Base-by-base conservation (phyloP, 2,329 filamentous ascomycete genomes). In the Rhynchosporium secalis region DNA sequence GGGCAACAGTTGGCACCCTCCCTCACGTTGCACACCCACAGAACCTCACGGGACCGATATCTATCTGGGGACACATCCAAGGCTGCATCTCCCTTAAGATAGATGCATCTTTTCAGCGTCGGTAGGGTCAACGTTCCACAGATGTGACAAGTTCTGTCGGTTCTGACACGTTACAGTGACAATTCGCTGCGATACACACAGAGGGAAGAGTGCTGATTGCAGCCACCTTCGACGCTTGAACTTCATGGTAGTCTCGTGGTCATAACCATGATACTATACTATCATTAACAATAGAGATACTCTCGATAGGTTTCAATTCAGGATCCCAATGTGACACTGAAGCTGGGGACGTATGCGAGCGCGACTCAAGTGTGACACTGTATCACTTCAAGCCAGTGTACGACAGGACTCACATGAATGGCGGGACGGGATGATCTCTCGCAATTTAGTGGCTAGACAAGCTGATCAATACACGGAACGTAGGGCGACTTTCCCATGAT, bases 101-200 rank as follows among this genome's bases (percentile, higher is more conserved):
- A 54, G 20, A 36, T 38, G 31, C n/a, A 54, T 40, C 36, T 54
- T 28, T 2, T 54, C 15, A 33, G 49, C 49, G 4, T 54, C 49
- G 49, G 10, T 36, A 54, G 36, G 49, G n/a, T 54, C 49, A 54
- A 54, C 36, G 49, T 54, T 54, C 49, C 49, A 54, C 49, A 9
- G 33, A 10, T n/a, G 4, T 54, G 49, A 20, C 28, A 54, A n/a
- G 33, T 54, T 40, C 40, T 9, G 20, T 40, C 33, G 20, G 33
- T 54, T 54, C 49, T 54, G 49, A 54, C 38, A 54, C 49, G 49
- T 54, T 54, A 54, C 49, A 54, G 49, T 54, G 49, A 54, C 49
- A 54, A 20, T 41, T 54, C 15, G 36, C 36, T 54, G n/a, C 38
- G 49, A 36, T 40, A 20, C 49, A 54, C 33, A 54, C 40, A 41